Evolutionary conservation across 2,329 filamentous ascomycete species (phyloP).

Genomic region (Pleoardoris graminearum): DNA sequence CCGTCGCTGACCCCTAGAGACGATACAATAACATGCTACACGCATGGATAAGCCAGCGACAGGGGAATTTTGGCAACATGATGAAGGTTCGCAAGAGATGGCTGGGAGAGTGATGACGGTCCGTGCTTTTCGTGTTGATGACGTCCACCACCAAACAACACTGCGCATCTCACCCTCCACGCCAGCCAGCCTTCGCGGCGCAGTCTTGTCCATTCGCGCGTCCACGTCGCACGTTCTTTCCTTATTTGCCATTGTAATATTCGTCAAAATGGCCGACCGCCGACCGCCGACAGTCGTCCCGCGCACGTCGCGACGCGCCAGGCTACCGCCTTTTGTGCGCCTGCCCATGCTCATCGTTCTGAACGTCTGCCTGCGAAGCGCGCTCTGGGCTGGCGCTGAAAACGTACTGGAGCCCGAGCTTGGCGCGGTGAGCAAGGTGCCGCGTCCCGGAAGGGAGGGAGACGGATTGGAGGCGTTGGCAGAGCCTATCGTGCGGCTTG

Average conservation of each 20-base stretch:
- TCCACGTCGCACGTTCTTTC: not conserved
- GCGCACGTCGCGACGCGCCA: constrained; percentile 2
- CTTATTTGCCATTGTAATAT: not conserved
- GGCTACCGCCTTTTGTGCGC: constrained; percentile 43
- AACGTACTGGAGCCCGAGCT: constrained; percentile 67
- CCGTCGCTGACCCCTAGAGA: too few species aligned
- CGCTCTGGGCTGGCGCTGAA: constrained; percentile 66
- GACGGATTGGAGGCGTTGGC: constrained; percentile 60
- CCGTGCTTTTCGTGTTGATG: constrained; percentile 5
- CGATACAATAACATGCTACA: too few species aligned
- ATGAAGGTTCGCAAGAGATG: not conserved
- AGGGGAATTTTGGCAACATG: too few species aligned
- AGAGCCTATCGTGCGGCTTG: constrained; percentile 59
- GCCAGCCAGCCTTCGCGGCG: constrained; percentile 1
- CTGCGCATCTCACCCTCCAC: not conserved
- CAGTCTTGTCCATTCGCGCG: not conserved
- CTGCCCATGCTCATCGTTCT: constrained; percentile 52
- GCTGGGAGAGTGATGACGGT: not conserved
- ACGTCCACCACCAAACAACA: constrained; percentile 5
- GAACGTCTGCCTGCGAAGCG: constrained; percentile 64
- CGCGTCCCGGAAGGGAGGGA: constrained; percentile 34
- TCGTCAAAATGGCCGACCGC: not conserved
- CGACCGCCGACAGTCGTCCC: not conserved
- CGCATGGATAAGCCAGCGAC: too few species aligned
- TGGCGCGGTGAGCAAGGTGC: constrained; percentile 62